Evolutionary conservation across 306 rosid species (phyloP), one percentile per base, ranked within the genome.

Genomic region (Rosa chinensis): DNA sequence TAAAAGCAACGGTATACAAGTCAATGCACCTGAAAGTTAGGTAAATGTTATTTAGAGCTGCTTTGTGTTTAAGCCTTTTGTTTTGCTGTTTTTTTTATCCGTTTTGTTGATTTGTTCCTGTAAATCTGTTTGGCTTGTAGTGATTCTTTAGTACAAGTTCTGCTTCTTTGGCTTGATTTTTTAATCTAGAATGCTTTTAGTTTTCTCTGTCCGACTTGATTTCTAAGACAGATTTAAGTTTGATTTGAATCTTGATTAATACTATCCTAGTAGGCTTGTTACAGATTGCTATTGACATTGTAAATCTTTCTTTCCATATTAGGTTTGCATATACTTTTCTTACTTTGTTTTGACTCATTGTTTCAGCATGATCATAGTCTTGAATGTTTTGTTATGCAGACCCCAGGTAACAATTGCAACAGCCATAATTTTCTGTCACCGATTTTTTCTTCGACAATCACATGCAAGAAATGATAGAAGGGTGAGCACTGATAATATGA

Each of bases 361-460:
- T 25, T 77, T 66, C 71, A 55, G 43, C 62, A 40, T 75, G 77
- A 59, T 74, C n/a, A 75, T 35, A n/a, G 66, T 78, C 63, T 23
- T 70, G 28, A 48, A 45, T 73, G 47, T 73, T 45, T 73, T 78
- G 72, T 77, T 75, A 74, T 88, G 91, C 96, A 95, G 99, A 66
- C 99, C 98, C 82, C 99, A 95, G 87, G 95, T 95, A 75, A 95
- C 99, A 71, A 95, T 95, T 78, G 99, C 99, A 48, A 92, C 99
- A 37, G 97, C 99, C 71, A 95, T 95, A 86, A 91, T 92, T 35
- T 92, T 95, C 87, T 95, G 98, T 79, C 99, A 95, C 71, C 91
- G 99, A 73, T 91, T 95, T 86, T 95, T 95, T 81, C 98, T 91
- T 82, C 92, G 97, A 55, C 99, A 95, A 85, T 95, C 99, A 82